Evolutionary conservation across 148 eudicot species (phyloP).

Genomic region (Beta vulgaris): DNA sequence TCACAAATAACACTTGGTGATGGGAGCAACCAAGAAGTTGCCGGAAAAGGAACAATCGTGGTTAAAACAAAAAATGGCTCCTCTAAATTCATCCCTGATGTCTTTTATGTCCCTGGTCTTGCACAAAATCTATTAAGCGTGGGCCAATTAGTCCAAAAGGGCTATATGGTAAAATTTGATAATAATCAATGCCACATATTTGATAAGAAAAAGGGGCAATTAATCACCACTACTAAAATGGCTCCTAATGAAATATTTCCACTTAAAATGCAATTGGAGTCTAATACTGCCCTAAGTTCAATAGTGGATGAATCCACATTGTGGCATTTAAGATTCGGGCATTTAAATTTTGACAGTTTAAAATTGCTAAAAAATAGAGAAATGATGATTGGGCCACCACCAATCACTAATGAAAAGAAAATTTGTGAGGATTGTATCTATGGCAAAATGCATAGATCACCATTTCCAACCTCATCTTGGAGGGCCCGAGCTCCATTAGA

Average conservation of each 20-base stretch:
- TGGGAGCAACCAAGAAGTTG: neutral
- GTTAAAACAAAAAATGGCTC: neutral
- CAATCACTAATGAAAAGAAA: neutral
- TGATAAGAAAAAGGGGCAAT: neutral
- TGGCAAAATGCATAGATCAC: neutral
- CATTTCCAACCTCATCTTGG: neutral
- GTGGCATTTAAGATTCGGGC: neutral
- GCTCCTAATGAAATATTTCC: neutral
- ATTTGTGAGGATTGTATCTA: conserved; percentile 1
- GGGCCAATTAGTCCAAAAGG: neutral
- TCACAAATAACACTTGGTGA: too few species aligned
- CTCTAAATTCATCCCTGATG: neutral
- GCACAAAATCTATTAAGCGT: neutral
- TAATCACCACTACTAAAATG: neutral
- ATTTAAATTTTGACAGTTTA: neutral
- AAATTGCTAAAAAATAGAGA: neutral
- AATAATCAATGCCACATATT: neutral
- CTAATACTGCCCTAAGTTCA: neutral
- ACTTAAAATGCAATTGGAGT: neutral
- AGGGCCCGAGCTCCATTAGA: too few species aligned
- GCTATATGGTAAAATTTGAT: neutral
- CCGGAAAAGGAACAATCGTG: neutral
- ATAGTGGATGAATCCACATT: neutral
- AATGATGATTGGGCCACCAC: neutral
- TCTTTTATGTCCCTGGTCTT: too few species aligned